Conservation (phyloP, 805 yeast species). For the Pichia sporocuriosa region DNA sequence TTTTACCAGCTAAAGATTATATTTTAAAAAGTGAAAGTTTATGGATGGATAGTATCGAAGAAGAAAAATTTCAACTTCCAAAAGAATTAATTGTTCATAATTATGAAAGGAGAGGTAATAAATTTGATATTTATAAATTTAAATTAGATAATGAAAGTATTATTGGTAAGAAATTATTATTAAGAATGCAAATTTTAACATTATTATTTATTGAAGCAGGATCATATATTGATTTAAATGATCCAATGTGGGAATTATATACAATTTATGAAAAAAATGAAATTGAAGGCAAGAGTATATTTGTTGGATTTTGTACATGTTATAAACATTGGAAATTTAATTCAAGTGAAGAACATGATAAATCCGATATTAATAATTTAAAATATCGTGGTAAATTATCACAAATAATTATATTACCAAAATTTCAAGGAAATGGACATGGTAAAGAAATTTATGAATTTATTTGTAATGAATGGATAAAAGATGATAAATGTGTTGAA, state of each 20-base stretch:
- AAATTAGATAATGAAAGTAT: conserved; percentile 23
- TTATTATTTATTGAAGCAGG: conserved; percentile 91
- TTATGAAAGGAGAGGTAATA: conserved; percentile 27
- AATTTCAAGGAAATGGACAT: conserved; percentile 65
- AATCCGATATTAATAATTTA: conserved; percentile 34
- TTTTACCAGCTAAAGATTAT: conserved; percentile 51
- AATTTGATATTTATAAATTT: conserved; percentile 47
- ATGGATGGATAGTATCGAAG: conserved; percentile 56
- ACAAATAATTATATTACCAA: conserved; percentile 81
- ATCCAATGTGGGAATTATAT: conserved; percentile 76
- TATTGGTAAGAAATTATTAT: conserved; percentile 47
- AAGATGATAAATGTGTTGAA: conserved; percentile 50
- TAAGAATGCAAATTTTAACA: conserved; percentile 71
- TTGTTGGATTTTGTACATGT: conserved; percentile 77
- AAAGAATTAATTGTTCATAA: conserved; percentile 25
- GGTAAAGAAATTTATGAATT: conserved; percentile 62
- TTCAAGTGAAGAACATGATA: conserved; percentile 34
- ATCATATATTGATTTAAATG: conserved; percentile 70
- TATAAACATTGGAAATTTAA: conserved; percentile 79
- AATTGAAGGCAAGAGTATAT: conserved; percentile 31
- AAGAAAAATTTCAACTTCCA: conserved; percentile 35
- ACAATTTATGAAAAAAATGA: conserved; percentile 38
- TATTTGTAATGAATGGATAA: conserved; percentile 49
- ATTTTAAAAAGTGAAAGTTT: conserved; percentile 54
- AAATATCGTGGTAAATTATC: conserved; percentile 66